These are phyloP conservation scores for Leptographium lundbergii DNA, from an alignment of 2,329 filamentous ascomycete genomes.

Conservation along the genomic window DNA sequence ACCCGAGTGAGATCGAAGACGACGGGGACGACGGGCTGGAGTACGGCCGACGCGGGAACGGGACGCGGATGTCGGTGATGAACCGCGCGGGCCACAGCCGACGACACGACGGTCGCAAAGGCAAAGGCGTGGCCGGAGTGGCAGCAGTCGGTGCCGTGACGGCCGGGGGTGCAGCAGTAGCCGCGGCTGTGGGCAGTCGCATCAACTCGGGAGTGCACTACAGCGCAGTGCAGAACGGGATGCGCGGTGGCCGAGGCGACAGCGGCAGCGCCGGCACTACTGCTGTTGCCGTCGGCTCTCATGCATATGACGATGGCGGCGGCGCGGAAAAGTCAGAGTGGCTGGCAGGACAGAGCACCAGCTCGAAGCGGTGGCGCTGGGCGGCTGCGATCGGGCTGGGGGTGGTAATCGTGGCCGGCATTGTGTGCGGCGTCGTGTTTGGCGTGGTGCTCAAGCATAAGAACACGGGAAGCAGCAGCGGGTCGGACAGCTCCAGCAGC, in stretches of 20 bases:
- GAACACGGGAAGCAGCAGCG: conserved; percentile 23
- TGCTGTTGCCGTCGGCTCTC: too few relatives aligned
- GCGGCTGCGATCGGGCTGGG: conserved; percentile 52
- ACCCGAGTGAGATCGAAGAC: conserved; percentile 71
- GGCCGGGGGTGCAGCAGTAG: conserved; percentile 12
- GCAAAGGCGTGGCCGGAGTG: conserved; percentile 19
- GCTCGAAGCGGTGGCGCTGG: conserved; percentile 56
- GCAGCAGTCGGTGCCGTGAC: conserved; percentile 19
- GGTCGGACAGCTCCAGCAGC: not conserved
- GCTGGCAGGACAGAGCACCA: conserved; percentile 44
- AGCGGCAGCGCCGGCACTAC: too few relatives aligned
- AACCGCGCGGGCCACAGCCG: conserved; percentile 38
- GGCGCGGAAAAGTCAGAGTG: conserved; percentile 48
- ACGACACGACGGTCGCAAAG: conserved; percentile 19
- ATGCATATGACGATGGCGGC: too few relatives aligned
- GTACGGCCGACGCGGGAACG: conserved; percentile 24
- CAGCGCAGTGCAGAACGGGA: conserved; percentile 31
- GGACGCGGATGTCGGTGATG: conserved; percentile 45
- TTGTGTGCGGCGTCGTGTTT: conserved; percentile 63
- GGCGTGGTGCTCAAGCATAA: conserved; percentile 51
- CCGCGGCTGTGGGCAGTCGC: conserved; percentile 13
- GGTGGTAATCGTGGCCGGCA: conserved; percentile 54
- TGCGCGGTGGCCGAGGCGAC: too few relatives aligned
- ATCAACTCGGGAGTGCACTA: conserved; percentile 35
- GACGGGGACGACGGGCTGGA: conserved; percentile 78